phyloP scores from a whole-genome alignment of 495 filamentous ascomycete genomes.

The Pyrenopolyporus hunteri region DNA sequence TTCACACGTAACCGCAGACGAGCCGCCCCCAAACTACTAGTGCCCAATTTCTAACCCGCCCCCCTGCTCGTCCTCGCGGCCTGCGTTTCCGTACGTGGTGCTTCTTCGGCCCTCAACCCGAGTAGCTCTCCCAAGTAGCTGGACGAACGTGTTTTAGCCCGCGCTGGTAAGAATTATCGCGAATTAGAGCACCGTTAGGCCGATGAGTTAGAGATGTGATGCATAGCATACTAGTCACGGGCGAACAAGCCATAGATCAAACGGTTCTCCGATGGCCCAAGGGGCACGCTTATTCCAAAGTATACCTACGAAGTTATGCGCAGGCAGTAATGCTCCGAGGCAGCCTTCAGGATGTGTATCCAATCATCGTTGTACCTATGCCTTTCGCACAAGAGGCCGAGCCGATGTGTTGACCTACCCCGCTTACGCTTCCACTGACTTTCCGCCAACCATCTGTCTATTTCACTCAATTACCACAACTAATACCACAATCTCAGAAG shows the following conservation, averaged over 20 bases:
- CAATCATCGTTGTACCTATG: not conserved
- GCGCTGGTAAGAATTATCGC: not conserved
- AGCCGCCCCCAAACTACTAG: not conserved
- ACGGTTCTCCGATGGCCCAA: not conserved
- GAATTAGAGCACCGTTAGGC: not conserved
- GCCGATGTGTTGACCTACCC: not conserved
- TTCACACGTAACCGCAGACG: not conserved
- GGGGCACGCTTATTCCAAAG: no score
- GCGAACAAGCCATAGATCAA: no score
- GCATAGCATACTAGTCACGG: conserved; percentile 2
- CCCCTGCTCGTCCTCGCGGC: not conserved
- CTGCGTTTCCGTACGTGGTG: not conserved
- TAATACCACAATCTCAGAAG: not conserved
- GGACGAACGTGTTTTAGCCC: conserved; percentile 7
- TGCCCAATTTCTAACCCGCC: conserved; percentile 9
- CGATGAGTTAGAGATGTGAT: not conserved
- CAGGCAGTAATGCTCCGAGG: not conserved
- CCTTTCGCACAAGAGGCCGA: not conserved
- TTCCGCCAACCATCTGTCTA: not conserved
- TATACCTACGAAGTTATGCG: no score
- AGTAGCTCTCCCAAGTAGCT: not conserved
- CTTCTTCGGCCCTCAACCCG: not conserved
- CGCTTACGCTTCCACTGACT: not conserved
- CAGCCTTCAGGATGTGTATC: not conserved
- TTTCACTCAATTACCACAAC: not conserved